Base-by-base conservation (phyloP, 2,329 filamentous ascomycete genomes). In the Westerdykella sp. region DNA sequence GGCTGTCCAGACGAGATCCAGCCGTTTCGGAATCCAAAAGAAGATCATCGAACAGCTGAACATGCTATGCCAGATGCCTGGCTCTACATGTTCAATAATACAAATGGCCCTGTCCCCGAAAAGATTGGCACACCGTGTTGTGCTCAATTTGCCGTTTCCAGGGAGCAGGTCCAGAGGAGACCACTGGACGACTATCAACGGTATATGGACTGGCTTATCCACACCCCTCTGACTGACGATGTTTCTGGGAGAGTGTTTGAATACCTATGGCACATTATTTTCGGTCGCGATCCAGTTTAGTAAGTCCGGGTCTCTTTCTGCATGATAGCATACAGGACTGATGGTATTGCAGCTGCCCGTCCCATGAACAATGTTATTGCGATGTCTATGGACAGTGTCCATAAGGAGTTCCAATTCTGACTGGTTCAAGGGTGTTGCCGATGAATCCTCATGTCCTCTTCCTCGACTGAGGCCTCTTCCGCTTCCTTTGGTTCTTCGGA, bases 1-100 rank as follows among this genome's bases (percentile, higher is more conserved):
- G 67, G 68, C 16, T 72, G 69, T 44, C 69, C 68, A 12, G 60
- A 57, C 5, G 67, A 64, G 37, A 52, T 70, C n/a, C 55, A 64
- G 37, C 67, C 63, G 1, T 60, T 62, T 13, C 55, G 51, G 28
- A 47, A 62, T 4, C 48, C 54, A 1, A 46, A 55, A 12, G 41
- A 50, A 34, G 42, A 39, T 3, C 44, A 52, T 37, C 43, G 47
- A 16, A 37, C 44, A 15, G 43, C 42, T 10, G 51, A 54, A 38
- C 25, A 39, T 22, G 52, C 47, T 9, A 56, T 57, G 48, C 34
- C 45, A 5, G 39, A 39, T 7, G 54, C 51, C 16, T 59, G 54
- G 56, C 31, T 37, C 3, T 41, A 55, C 13, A 47, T 56, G 16
- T 48, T 51, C 30, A 46, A 42, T 10, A 45, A 47, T 2, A 43